Evolutionary conservation across 2,329 filamentous ascomycete species (phyloP).

Genomic region (Colletotrichum graminicola): DNA sequence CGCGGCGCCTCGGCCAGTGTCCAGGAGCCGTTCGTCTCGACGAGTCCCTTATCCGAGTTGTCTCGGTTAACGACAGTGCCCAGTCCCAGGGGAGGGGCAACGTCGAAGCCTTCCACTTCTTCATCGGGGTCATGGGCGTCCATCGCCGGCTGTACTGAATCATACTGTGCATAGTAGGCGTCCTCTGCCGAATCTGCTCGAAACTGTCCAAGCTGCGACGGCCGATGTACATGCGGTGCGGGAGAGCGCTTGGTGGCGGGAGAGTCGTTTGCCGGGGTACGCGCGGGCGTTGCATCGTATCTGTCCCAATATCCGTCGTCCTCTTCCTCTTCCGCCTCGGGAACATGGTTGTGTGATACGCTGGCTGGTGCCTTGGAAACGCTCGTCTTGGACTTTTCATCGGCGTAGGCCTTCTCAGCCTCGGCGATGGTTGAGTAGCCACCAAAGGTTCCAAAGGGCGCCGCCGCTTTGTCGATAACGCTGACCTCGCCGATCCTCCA

Average conservation of each 20-base stretch:
- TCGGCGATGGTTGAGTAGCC: slow-evolving; percentile 66
- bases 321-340: slow-evolving; percentile 66
- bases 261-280: slow-evolving; percentile 55
- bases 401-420: slow-evolving; percentile 69
- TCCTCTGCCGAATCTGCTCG: slow-evolving; percentile 66
- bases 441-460: slow-evolving; percentile 67
- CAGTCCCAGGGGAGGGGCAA: slow-evolving; percentile 51
- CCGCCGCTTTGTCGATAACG: slow-evolving; percentile 66
- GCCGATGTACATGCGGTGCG: slow-evolving; percentile 59
- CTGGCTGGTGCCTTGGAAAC: slow-evolving; percentile 35
- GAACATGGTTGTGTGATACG: slow-evolving; percentile 38
- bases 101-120: slow-evolving; percentile 56
- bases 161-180: slow-evolving; percentile 82
- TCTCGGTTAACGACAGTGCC: slow-evolving; percentile 43
- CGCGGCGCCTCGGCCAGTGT: slow-evolving; percentile 59
- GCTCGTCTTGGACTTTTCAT: slow-evolving; percentile 47
- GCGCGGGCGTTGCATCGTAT: slow-evolving; percentile 78
- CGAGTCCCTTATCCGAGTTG: slow-evolving; percentile 46
- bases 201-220: slow-evolving; percentile 45
- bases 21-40: slow-evolving; percentile 57
- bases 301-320: slow-evolving; percentile 85
- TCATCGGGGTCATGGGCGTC: slow-evolving; percentile 87
- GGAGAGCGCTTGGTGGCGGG: slow-evolving; percentile 73
- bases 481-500: slow-evolving; percentile 82
- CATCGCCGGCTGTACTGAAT: slow-evolving; percentile 82